Evolutionary conservation across 768 basidiomycete genomes (phyloP).

Genomic region (Podaxis sp.): DNA sequence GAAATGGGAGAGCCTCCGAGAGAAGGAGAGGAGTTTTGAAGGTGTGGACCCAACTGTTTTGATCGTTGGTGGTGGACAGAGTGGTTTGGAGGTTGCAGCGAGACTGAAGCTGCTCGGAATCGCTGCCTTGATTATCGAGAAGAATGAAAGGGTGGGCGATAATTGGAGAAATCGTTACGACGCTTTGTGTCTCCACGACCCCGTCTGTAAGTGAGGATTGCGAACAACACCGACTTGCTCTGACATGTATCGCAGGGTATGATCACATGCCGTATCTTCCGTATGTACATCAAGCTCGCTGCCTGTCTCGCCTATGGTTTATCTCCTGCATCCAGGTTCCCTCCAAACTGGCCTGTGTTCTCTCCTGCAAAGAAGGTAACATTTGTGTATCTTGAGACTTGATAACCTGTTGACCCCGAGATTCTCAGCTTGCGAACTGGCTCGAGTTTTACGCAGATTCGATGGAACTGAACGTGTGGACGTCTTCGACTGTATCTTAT

Average conservation of each 20-base stretch:
- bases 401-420: not conserved
- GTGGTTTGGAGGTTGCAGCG: conserved; percentile 60
- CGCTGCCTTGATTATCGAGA: conserved; percentile 54
- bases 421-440: conserved; percentile 53
- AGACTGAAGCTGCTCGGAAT: conserved; percentile 57
- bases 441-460: conserved; percentile 58
- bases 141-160: conserved; percentile 53
- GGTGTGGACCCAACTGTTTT: conserved; percentile 49
- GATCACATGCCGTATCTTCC: conserved; percentile 9
- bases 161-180: conserved; percentile 65
- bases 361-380: conserved; percentile 47
- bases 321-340: conserved; percentile 38
- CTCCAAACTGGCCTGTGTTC: conserved; percentile 55
- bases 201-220: conserved; percentile 44
- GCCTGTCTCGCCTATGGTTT: not conserved
- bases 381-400: too few species aligned
- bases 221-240: not conserved
- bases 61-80: conserved; percentile 62
- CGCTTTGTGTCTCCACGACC: conserved; percentile 52
- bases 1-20: conserved; percentile 44
- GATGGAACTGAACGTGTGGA: conserved; percentile 67
- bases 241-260: conserved; percentile 30
- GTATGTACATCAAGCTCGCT: conserved; percentile 15
- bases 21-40: conserved; percentile 39
- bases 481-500: conserved; percentile 40